Evolutionary conservation across 441 rosid genomes (phyloP), one percentile per base, ranked within the genome.

Genomic region (Pelargonium cotyledonis): DNA sequence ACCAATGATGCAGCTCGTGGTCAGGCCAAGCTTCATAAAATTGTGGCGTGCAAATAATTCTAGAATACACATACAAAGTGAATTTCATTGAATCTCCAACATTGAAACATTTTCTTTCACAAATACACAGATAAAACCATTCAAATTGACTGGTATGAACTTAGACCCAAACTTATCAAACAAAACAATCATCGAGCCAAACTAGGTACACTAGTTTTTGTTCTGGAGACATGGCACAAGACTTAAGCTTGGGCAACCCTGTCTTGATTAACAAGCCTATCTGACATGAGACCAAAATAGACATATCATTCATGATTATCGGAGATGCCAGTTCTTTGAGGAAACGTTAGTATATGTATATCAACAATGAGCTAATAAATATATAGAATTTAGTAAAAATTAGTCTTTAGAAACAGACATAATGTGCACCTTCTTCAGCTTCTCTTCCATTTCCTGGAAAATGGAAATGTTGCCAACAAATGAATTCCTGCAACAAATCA

Each of bases 391-490:
- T 49, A 61, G 67, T 10, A 61, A 47, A 65, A 49, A 66, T 63
- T 29, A 26, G 64, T 23, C 46, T 18, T 31, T 49, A 68, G 67
- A 31, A 69, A 72, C 19, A 31, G 55, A 44, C 18, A 60, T 26
- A 6, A 60, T 23, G 11, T 60, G 23, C 71, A 89, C 99, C 97
- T 86, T 90, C 55, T 73, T 83, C 78, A 92, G 82, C 80, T 84
- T 89, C 77, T 90, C 88, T 74, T 85, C 94, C 73, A 91, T 86
- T 77, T 90, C 92, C 76, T 75, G 73, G 81, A 95, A 91, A 75
- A 90, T 65, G 70, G 87, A 74, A 62, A 78, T 71, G 70, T 95
- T 95, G 76, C 97, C 97, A 73, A 91, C 88, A 76, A 82, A 91
- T 49, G 99, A 91, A 66, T 85, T 90, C 73, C 97, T 95, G 88